Conservation (phyloP, 495 filamentous ascomycete species). For the Penicillium atrosanguineum region DNA sequence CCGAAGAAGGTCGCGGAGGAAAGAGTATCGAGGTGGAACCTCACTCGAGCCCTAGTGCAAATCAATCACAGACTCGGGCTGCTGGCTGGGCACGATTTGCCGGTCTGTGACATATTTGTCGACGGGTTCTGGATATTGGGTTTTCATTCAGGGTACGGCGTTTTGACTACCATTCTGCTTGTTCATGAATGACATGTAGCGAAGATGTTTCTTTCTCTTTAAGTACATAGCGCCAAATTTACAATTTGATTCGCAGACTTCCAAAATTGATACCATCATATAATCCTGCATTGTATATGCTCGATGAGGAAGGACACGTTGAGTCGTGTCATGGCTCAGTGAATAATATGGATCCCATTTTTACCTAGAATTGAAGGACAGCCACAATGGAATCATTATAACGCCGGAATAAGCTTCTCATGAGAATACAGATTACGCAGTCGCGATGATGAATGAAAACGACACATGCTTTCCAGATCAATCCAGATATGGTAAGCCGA, state of each 20-base stretch:
- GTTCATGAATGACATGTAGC: conserved; percentile 26
- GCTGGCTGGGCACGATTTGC: conserved; percentile 50
- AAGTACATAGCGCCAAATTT: not conserved
- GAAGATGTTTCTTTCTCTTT: conserved; percentile 7
- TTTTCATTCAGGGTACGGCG: conserved; percentile 14
- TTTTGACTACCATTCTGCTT: conserved; percentile 9
- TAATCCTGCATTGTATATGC: too few relatives aligned
- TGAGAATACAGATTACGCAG: not conserved
- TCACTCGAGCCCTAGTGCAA: conserved; percentile 4
- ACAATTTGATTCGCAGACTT: not conserved
- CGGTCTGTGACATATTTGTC: conserved; percentile 30
- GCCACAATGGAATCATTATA: not conserved
- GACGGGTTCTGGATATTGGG: not conserved
- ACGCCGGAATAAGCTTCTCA: not conserved
- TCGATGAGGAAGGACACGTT: too few relatives aligned
- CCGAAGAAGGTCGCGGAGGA: conserved; percentile 74
- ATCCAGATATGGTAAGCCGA: not conserved
- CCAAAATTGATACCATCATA: too few relatives aligned
- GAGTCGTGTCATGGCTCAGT: too few relatives aligned
- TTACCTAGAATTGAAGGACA: not conserved
- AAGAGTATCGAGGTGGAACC: conserved; percentile 16
- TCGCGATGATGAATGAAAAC: not conserved
- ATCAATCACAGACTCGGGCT: conserved; percentile 26
- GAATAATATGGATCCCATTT: not conserved
- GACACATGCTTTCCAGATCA: not conserved